These are phyloP conservation scores for Hygrophila difformis DNA, from an alignment of 257 asterid species.

Conservation along the genomic window DNA sequence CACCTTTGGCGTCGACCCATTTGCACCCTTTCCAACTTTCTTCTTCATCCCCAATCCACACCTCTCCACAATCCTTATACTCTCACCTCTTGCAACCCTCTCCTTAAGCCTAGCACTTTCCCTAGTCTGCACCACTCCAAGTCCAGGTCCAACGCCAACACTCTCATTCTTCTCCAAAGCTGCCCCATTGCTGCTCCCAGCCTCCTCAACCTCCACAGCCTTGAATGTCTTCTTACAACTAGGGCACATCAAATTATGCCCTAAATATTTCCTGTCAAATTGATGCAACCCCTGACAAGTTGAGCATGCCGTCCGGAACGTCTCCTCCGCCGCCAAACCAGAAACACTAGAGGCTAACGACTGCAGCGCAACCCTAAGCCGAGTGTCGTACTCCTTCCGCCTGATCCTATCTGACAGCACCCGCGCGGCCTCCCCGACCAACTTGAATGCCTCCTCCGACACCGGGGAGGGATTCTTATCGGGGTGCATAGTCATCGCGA, in stretches of 20 bases:
- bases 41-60: constrained; percentile 25
- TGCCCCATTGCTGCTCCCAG: constrained; percentile 12
- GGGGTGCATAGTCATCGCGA: constrained; percentile 72
- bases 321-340: constrained; percentile 21
- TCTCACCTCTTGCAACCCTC: constrained; percentile 31
- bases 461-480: constrained; percentile 58
- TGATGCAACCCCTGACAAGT: constrained; percentile 53
- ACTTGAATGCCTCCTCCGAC: constrained; percentile 78
- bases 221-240: constrained; percentile 57
- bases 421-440: constrained; percentile 66
- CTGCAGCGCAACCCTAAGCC: constrained; percentile 69
- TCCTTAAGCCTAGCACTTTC: constrained; percentile 56
- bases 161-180: constrained; percentile 17
- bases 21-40: constrained; percentile 27
- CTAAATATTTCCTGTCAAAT: constrained; percentile 65
- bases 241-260: constrained; percentile 68
- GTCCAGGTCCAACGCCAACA: too few relatives aligned
- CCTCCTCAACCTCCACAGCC: constrained; percentile 52
- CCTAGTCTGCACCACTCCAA: constrained; percentile 27
- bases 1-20: constrained; percentile 16
- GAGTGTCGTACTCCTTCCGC: constrained; percentile 68
- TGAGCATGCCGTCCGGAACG: constrained; percentile 60
- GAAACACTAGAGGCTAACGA: constrained; percentile 31
- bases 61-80: constrained; percentile 30
- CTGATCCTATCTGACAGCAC: constrained; percentile 63